These are phyloP conservation scores for Tulasnella sp. DNA, from an alignment of 768 basidiomycete genomes.

Conservation along the genomic window DNA sequence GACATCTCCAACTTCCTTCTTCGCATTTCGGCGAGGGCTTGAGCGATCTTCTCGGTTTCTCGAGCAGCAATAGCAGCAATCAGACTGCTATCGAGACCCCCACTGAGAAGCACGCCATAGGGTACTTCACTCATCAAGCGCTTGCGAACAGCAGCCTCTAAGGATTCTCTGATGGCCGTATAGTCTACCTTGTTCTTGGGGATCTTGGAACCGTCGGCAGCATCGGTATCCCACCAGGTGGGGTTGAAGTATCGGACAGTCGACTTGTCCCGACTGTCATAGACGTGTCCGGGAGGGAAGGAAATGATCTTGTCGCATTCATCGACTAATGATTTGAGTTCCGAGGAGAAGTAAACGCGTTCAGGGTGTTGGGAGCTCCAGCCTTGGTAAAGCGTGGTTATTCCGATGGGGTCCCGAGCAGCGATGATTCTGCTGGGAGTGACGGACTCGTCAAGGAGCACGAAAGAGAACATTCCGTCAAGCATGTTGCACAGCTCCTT, in stretches of 20 bases:
- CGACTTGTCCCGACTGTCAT: slow-evolving; percentile 75
- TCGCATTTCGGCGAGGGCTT: slow-evolving; percentile 69
- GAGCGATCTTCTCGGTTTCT: slow-evolving; percentile 88
- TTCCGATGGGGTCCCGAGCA: slow-evolving; percentile 94
- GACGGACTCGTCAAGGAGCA: slow-evolving; percentile 89
- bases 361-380: slow-evolving; percentile 81
- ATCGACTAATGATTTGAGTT: slow-evolving; percentile 84
- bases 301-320: slow-evolving; percentile 93
- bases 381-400: slow-evolving; percentile 98
- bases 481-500: slow-evolving; percentile 73
- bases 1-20: slow-evolving; percentile 37
- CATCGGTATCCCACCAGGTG: slow-evolving; percentile 83
- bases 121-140: slow-evolving; percentile 98
- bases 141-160: slow-evolving; percentile 91
- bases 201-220: slow-evolving; percentile 52
- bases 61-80: slow-evolving; percentile 93
- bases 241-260: slow-evolving; percentile 84
- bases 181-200: slow-evolving; percentile 63
- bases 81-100: slow-evolving; percentile 91
- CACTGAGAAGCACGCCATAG: slow-evolving; percentile 92
- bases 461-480: slow-evolving; percentile 99
- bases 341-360: slow-evolving; percentile 87
- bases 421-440: slow-evolving; percentile 88
- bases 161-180: slow-evolving; percentile 65
- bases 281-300: slow-evolving; percentile 97